Evolutionary conservation across 2,329 filamentous ascomycete species (phyloP).

Genomic region (Chalaropsis thielavioides): DNA sequence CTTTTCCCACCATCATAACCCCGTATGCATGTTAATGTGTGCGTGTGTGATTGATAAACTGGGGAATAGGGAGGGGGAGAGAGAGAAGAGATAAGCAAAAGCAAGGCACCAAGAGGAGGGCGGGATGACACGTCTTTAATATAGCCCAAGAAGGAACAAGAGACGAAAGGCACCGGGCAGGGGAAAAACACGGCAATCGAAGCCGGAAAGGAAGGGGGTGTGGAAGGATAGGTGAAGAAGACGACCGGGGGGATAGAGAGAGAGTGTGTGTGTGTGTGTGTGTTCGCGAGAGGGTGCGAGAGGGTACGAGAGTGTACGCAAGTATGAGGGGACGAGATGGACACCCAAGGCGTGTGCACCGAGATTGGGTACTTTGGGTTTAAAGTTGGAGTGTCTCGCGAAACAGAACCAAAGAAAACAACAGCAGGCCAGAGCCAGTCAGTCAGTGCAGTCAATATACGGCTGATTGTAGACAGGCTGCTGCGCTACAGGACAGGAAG

Average conservation of each 20-base stretch:
- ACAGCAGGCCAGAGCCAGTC: too few relatives aligned
- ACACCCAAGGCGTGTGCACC: not conserved
- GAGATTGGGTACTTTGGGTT: too few relatives aligned
- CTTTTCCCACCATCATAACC: constrained; percentile 9
- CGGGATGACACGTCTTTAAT: constrained; percentile 5
- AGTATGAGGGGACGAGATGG: not conserved
- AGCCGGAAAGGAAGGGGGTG: not conserved
- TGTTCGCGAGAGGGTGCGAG: not conserved
- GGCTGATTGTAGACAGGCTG: not conserved
- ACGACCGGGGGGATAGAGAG: not conserved
- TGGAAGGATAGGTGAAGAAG: not conserved
- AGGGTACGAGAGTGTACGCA: too few relatives aligned
- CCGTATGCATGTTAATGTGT: constrained; percentile 8
- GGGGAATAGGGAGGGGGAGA: not conserved
- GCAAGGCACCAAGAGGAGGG: not conserved
- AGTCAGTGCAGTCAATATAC: not conserved
- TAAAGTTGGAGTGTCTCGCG: too few relatives aligned
- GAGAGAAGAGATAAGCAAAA: not conserved
- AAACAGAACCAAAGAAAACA: too few relatives aligned
- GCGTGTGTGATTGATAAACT: not conserved
- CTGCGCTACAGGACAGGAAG: not conserved
- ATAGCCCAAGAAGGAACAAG: not conserved
- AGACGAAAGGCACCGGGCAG: not conserved
- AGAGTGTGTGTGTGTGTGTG: not conserved
- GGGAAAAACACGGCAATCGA: not conserved